Evolutionary conservation across 768 basidiomycete genomes (phyloP).

Genomic region (Naganishia vaughanmartiniae): DNA sequence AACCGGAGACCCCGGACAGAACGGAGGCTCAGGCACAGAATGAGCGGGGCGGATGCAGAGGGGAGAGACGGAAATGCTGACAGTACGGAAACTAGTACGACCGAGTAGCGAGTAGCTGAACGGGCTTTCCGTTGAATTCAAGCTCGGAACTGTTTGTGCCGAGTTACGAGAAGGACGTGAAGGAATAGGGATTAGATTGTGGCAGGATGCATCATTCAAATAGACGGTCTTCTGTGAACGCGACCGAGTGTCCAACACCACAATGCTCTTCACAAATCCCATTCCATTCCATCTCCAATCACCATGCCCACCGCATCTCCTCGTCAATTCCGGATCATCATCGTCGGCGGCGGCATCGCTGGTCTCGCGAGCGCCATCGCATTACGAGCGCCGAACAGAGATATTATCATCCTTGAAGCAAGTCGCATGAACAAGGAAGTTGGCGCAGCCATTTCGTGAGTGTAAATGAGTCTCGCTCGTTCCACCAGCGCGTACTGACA

Average conservation of each 20-base stretch:
- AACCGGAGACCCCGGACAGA: not conserved
- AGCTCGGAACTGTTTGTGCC: not conserved
- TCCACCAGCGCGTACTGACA: not conserved
- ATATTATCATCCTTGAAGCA: constrained; percentile 17
- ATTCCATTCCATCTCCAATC: not conserved
- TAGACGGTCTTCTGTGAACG: not conserved
- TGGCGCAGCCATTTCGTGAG: constrained; percentile 25
- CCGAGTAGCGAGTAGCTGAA: too few relatives aligned
- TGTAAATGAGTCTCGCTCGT: too few relatives aligned
- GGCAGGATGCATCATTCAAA: not conserved
- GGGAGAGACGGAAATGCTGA: not conserved
- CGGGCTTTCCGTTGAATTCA: not conserved
- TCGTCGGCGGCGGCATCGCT: constrained; percentile 22
- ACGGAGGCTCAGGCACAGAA: too few relatives aligned
- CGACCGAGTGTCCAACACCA: not conserved
- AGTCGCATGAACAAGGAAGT: constrained; percentile 23
- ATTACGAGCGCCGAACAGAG: not conserved
- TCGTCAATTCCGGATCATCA: constrained; percentile 3
- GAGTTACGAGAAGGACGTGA: too few relatives aligned
- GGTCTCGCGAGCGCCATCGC: constrained; percentile 15
- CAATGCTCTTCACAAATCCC: not conserved
- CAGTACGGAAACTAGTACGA: too few relatives aligned
- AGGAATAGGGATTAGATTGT: too few relatives aligned
- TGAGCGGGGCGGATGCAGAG: not conserved
- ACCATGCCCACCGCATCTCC: not conserved